Conservation (phyloP, 176 grass and related monocot species). For the Oryza rufipogon region DNA sequence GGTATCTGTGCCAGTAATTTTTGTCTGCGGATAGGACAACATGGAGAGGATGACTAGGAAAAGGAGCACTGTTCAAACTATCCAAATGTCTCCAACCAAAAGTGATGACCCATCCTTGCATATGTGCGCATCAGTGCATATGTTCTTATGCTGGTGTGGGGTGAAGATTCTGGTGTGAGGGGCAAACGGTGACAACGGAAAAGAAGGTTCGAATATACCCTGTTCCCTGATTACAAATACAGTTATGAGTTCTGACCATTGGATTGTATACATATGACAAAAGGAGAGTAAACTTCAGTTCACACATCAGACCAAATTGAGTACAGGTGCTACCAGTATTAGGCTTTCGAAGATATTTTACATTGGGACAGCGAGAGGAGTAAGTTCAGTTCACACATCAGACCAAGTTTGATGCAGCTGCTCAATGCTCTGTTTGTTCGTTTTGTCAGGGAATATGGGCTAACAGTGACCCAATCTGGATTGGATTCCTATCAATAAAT, state of each 20-base stretch:
- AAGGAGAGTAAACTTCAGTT: background rate
- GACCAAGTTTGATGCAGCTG: background rate
- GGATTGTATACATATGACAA: slow-evolving; percentile 1
- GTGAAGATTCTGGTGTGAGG: background rate
- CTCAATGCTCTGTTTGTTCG: background rate
- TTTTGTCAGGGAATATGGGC: slow-evolving; percentile 29
- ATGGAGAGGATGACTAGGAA: slow-evolving; percentile 1
- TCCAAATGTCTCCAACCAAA: background rate
- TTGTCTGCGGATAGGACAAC: slow-evolving; percentile 15
- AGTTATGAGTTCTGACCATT: background rate
- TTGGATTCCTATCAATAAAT: no score
- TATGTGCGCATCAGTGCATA: slow-evolving; percentile 3
- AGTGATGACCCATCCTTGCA: background rate
- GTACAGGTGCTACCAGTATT: background rate
- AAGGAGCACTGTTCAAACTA: slow-evolving; percentile 5
- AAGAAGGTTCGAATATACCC: slow-evolving; percentile 14
- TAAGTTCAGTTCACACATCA: no score
- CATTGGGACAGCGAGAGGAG: background rate
- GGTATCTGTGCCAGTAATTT: slow-evolving; percentile 3
- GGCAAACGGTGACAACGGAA: background rate
- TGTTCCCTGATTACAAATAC: background rate
- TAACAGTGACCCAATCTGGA: background rate
- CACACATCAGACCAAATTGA: slow-evolving; percentile 1
- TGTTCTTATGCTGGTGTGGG: background rate
- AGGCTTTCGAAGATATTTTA: background rate